Percentiles rank a stretch among this genome's conserved stretches.
phyloP scores from a whole-genome alignment of 2,329 filamentous ascomycete genomes.

The Aspergillus luchuensis region DNA sequence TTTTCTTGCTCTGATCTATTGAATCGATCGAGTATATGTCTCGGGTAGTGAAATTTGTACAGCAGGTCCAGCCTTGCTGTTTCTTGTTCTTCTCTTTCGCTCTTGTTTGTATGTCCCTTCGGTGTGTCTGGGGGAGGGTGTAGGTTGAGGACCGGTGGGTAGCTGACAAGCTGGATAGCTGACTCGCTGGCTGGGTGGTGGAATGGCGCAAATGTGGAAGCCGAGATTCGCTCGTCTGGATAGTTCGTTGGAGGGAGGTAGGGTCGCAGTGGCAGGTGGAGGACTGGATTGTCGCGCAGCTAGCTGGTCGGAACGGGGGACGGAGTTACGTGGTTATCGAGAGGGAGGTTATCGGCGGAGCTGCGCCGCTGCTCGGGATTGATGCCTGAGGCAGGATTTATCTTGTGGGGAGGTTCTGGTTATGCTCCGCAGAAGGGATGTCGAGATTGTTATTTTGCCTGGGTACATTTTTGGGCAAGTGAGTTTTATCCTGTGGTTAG shows the following conservation, averaged over 20 bases:
- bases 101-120: not conserved
- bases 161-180: not conserved
- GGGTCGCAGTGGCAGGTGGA: not conserved
- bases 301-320: not conserved
- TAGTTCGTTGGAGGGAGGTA: not conserved
- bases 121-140: too few relatives aligned
- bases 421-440: too few relatives aligned
- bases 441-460: too few relatives aligned
- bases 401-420: too few relatives aligned
- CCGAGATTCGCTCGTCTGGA: constrained; percentile 5
- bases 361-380: not conserved
- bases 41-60: not conserved
- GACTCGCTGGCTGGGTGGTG: not conserved
- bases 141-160: not conserved
- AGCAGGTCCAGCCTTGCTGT: constrained; percentile 6
- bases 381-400: not conserved
- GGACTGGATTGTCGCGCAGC: not conserved
- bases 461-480: too few relatives aligned
- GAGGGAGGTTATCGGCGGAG: constrained; percentile 9
- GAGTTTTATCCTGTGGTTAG: too few relatives aligned
- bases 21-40: not conserved
- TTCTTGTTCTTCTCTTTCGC: not conserved
- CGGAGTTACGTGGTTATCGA: constrained; percentile 8
- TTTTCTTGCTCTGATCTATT: not conserved
- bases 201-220: not conserved